Conservation (phyloP, 2,329 filamentous ascomycete genomes). For the Xylaria sp. region DNA sequence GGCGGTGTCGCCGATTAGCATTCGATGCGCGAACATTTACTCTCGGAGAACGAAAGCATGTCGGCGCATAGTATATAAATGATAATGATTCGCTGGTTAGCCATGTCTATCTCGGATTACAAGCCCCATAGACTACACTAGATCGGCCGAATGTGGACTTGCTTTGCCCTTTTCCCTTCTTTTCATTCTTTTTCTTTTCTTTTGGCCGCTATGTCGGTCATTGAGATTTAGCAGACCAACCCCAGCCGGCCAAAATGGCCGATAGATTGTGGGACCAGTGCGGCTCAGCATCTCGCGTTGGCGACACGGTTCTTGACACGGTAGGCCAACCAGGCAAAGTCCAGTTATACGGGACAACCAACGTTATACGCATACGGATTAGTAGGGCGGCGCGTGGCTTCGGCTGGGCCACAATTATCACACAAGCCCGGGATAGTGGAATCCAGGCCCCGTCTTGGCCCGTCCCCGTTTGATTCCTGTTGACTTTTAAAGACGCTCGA, state of each 20-base stretch:
- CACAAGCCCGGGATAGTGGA: background rate
- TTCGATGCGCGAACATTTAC: background rate
- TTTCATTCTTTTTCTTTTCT: too few relatives aligned
- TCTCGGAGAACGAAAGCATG: background rate
- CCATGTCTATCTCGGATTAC: background rate
- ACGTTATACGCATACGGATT: too few relatives aligned
- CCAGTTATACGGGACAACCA: too few relatives aligned
- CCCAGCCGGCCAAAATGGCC: conserved; percentile 21
- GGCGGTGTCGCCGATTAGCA: background rate
- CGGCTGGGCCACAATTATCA: background rate
- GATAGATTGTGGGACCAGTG: background rate
- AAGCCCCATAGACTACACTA: background rate
- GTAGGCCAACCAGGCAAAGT: too few relatives aligned
- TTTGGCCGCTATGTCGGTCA: too few relatives aligned
- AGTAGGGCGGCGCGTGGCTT: too few relatives aligned
- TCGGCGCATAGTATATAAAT: background rate
- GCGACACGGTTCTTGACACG: too few relatives aligned
- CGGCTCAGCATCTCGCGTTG: background rate
- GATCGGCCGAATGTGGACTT: too few relatives aligned
- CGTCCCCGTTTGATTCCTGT: background rate
- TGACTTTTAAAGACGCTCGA: background rate
- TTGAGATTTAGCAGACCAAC: too few relatives aligned
- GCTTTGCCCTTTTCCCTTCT: too few relatives aligned
- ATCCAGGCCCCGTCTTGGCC: background rate
- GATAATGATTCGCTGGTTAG: background rate